Evolutionary conservation across 768 basidiomycete species (phyloP).

Genomic region (Neoboletus brunneissimus): DNA sequence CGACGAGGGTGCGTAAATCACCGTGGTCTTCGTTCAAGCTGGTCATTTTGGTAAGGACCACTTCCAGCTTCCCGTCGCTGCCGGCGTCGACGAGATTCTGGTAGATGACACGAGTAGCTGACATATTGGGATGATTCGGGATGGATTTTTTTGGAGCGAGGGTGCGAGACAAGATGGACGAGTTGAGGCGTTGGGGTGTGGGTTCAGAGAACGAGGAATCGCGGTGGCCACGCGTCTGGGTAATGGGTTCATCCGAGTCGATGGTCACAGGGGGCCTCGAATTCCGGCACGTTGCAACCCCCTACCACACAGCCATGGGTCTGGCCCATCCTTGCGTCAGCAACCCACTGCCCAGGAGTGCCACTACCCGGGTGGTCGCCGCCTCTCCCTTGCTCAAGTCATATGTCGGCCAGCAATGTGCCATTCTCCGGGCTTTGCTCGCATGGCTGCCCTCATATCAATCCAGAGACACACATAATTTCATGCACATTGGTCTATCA

Average conservation of each 20-base stretch:
- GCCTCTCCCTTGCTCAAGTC: no score
- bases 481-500: not conserved
- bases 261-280: no score
- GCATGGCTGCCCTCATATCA: not conserved
- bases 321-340: not conserved
- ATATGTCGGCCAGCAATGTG: not conserved
- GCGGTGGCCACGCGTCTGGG: not conserved
- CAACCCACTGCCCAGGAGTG: not conserved
- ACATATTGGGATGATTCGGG: not conserved
- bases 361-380: not conserved
- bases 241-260: not conserved
- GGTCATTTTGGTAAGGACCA: slow-evolving; percentile 17
- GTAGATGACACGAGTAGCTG: slow-evolving; percentile 18
- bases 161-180: not conserved
- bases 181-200: not conserved
- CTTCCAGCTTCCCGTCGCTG: slow-evolving; percentile 20
- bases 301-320: not conserved
- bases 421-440: not conserved
- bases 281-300: not conserved
- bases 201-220: slow-evolving; percentile 4
- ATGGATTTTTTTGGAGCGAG: not conserved
- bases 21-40: slow-evolving; percentile 23
- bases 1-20: slow-evolving; percentile 21
- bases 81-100: slow-evolving; percentile 30
- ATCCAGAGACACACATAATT: no score